These are phyloP conservation scores for Phaseolus lunatus DNA, from an alignment of 306 rosid species.

Conservation along the genomic window DNA sequence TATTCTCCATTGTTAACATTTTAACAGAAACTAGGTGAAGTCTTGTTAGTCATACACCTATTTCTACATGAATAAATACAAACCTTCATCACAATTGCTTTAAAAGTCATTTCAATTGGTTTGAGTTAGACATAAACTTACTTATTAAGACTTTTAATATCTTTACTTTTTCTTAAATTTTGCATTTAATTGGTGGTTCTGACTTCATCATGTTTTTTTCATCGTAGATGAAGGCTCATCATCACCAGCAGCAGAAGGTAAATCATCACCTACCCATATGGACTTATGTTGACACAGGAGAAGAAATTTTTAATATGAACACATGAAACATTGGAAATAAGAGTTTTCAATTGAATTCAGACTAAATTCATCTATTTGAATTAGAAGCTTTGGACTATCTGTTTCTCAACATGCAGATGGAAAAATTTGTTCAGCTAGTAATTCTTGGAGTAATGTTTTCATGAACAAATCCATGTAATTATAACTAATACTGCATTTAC, in stretches of 20 bases:
- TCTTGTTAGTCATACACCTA: background rate
- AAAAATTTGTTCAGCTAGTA: background rate
- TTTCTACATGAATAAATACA: background rate
- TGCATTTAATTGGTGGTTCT: slow-evolving; percentile 24
- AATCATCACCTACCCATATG: background rate
- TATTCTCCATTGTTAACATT: too few species aligned
- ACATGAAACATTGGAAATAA: background rate
- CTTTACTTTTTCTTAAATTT: background rate
- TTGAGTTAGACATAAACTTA: background rate
- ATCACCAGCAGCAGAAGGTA: background rate
- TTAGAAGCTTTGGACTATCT: background rate
- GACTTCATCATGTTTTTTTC: slow-evolving; percentile 3
- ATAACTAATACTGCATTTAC: slow-evolving; percentile 13
- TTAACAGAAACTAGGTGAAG: too few species aligned
- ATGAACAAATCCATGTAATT: background rate
- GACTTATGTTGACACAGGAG: too few species aligned
- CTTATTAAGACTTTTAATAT: background rate
- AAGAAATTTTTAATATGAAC: background rate
- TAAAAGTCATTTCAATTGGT: too few species aligned
- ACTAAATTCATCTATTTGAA: background rate
- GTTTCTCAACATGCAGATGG: background rate
- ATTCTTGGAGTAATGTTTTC: background rate
- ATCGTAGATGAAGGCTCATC: background rate
- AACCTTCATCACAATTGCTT: too few species aligned
- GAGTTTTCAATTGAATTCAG: background rate